Base-by-base conservation (phyloP, 441 rosid genomes). In the Corymbia citriodora region DNA sequence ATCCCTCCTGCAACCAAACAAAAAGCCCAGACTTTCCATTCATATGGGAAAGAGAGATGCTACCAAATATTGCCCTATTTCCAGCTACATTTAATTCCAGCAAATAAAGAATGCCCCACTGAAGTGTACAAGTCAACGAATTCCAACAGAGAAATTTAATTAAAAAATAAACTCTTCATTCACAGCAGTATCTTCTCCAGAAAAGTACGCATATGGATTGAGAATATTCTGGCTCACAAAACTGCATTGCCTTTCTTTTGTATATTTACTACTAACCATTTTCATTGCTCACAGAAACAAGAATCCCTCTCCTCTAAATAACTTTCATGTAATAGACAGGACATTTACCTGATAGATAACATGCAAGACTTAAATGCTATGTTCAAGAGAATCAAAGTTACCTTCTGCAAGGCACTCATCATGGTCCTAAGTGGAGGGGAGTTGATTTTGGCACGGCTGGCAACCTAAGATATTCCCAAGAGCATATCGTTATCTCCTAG, bases 381-480 rank as follows among this genome's bases (percentile, higher is more conserved):
- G 72, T 36, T 40, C 50, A 87, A 61, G 50, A 48, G 31, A 33
- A 65, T 31, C 40, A 74, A 89, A 87, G 55, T 40, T 93, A 98
- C 99, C 99, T 95, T 92, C 10, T 89, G 94, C 68, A 97, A 90
- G 88, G 94, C 90, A 89, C 91, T 91, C 96, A 95, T 96, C 94
- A 97, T 94, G 88, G 91, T 89, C 93, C 91, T 94, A 72, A 96
- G 90, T 11, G 99, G 90, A 85, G 99, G 99, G 59, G 97, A 93
- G 92, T 97, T 93, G 88, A 96, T 92, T 94, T 96, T 96, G 48
- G 96, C 99, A 27, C 97, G 97, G 90, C 96, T 96, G 53, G 97
- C 97, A 93, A 98, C 93, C 99, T 97, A 93, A 87, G 89, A 89
- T 61, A 88, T 90, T 87, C 36, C 57, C 68, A 45, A 16, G 49